Base-by-base conservation (phyloP, 1,139 yeast genomes). In the Zhuliangozyma parablackwelliae region DNA sequence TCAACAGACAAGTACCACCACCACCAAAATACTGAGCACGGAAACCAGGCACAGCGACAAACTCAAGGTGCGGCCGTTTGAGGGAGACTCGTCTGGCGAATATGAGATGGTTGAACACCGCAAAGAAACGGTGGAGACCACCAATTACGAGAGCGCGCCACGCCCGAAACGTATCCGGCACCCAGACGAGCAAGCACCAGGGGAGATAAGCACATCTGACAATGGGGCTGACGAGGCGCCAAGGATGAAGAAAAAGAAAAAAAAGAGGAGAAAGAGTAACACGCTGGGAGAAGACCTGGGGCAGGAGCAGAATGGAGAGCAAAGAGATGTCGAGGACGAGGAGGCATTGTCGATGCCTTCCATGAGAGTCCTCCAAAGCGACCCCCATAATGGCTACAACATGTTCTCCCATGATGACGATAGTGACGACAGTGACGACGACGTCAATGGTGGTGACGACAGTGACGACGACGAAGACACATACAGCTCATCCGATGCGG, bases 401-500 rank as follows among this genome's bases (percentile, higher is more conserved):
- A 4, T 16, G 4, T 16, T 16, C 16, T 16, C 16, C 16, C 37
- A 35, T 30, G 23, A 21, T 9, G 39, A 38, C 16, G 32, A 28
- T 28, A 26, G 28, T 27, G 34, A 12, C 29, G 30, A 28, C 21
- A 16, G 23, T 7, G 31, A 26, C 5, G 36, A 27, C 16, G 35
- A 25, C 11, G 29, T 10, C 10, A 29, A 31, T 12, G 32, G 34
- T 3, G 32, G 34, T 9, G 24, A 29, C 9, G 38, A 39, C 8
- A 21, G 28, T 10, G 34, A 35, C 12, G 28, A 30, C n/a, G 23
- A 21, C 10, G 28, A 29, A 20, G 28, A 33, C 10, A 16, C 29
- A 10, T n/a, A 33, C n/a, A 24, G 24, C 16, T 29, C 45, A 10
- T 42, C 43, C 10, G 49, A 43, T 6, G 38, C 39, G 26, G 47